These are phyloP conservation scores for Tulasnella sp. DNA, from an alignment of 768 basidiomycete genomes.

Conservation along the genomic window DNA sequence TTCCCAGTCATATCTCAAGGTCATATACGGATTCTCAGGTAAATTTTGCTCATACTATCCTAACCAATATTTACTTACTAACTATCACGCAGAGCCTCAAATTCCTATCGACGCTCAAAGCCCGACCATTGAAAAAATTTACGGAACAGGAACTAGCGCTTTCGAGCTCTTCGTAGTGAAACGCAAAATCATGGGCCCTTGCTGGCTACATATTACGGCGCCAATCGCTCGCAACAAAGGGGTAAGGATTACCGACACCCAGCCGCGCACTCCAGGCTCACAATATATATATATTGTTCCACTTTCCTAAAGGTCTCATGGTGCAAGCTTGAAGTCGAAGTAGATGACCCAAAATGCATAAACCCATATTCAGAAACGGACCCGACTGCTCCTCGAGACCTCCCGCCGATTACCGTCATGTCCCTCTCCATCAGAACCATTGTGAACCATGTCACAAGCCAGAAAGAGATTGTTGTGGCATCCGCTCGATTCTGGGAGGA, in stretches of 20 bases:
- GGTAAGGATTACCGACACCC: constrained; percentile 35
- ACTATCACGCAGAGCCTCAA: constrained; percentile 44
- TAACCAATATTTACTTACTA: not conserved
- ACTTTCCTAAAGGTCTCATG: constrained; percentile 62
- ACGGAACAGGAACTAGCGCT: constrained; percentile 84
- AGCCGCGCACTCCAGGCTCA: not conserved
- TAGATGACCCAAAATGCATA: constrained; percentile 77
- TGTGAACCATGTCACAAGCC: constrained; percentile 88
- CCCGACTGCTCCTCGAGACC: constrained; percentile 54
- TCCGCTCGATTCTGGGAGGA: constrained; percentile 76
- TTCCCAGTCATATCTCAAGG: constrained; percentile 85
- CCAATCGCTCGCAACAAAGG: constrained; percentile 66
- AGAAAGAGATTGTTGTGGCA: constrained; percentile 82
- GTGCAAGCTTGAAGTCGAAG: constrained; percentile 87
- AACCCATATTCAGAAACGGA: constrained; percentile 72
- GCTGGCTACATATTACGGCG: constrained; percentile 83
- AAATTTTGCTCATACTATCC: not conserved
- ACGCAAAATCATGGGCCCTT: constrained; percentile 97
- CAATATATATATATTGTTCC: not conserved
- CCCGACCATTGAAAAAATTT: constrained; percentile 74
- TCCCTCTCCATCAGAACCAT: constrained; percentile 81
- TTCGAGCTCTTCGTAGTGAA: constrained; percentile 92
- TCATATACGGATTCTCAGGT: constrained; percentile 85
- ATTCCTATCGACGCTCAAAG: constrained; percentile 64
- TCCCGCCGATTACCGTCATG: constrained; percentile 83